Base-by-base conservation (phyloP, 257 asterid species). In the Gardenia jasminoides region DNA sequence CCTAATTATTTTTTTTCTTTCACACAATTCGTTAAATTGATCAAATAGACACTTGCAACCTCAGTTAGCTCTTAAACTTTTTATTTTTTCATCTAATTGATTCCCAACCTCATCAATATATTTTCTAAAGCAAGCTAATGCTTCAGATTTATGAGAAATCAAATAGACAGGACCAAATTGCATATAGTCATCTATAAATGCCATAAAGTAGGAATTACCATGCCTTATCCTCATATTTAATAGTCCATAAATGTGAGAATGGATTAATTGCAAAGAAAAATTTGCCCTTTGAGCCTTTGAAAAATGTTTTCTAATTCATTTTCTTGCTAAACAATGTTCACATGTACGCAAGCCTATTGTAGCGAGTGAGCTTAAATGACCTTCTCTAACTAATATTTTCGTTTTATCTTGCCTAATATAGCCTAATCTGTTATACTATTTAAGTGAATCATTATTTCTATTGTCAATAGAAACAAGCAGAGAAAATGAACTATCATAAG, bases 101-200 rank as follows among this genome's bases (percentile, higher is more conserved):
- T 19, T 56, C 5, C 3, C 62, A 52, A 56, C 62, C 62, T 6
- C 10, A 19, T 56, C 9, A 1, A 64, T 0, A 30, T 68, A 28
- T 68, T 3, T 4, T 33, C 54, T 70, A 36, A 70, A 70, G 54
- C 75, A 70, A 33, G 39, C 30, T 10, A 70, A 71, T 71, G 41
- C 59, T 46, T 71, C 76, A n/a, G 16, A 71, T 10, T 71, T 46
- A 26, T 71, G 59, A 2, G 59, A 41, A n/a, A 71, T 71, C 76
- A 46, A 47, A 56, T 30, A 56, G 26, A 54, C 54, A 58, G 33
- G 22, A 75, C 69, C 48, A 28, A 10, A 75, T 10, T 26, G 11
- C 1, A 70, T 28, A n/a, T 6, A 52, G 6, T 75, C 50, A 50
- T 75, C 69, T 6, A 75, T 54, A 56, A 75, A 75, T 4, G 50